Percentiles rank a stretch among this genome's conserved stretches.
phyloP scores from a whole-genome alignment of 2,329 filamentous ascomycete species.

The Paecilomyces fulvus region DNA sequence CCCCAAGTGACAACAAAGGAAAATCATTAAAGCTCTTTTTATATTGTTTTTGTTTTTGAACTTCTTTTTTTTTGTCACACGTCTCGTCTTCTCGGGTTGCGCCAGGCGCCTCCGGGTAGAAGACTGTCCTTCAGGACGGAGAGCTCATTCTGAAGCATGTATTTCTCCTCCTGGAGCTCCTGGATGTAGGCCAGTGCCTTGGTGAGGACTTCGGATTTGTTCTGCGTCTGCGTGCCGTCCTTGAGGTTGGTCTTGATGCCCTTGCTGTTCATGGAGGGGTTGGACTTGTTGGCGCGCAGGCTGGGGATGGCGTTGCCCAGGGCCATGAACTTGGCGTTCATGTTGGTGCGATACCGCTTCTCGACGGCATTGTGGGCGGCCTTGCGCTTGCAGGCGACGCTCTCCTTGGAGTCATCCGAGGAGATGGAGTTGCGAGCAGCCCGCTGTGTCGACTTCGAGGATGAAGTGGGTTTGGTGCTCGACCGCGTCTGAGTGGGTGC shows the following conservation, averaged over 20 bases:
- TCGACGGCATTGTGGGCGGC: constrained; percentile 35
- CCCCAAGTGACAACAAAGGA: neutral
- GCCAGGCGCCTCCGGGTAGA: neutral
- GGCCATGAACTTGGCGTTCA: constrained; percentile 34
- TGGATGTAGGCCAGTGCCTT: constrained; percentile 31
- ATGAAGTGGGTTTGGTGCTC: neutral
- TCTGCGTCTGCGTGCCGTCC: constrained; percentile 15
- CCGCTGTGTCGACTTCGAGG: neutral
- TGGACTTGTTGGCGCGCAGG: constrained; percentile 1
- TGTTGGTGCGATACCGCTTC: constrained; percentile 35
- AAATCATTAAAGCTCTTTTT: neutral
- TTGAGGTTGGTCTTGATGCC: constrained; percentile 8
- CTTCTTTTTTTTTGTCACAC: neutral
- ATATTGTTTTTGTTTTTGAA: neutral
- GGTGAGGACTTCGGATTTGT: constrained; percentile 30
- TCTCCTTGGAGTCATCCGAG: constrained; percentile 1
- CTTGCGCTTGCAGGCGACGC: constrained; percentile 25
- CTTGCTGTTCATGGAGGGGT: constrained; percentile 13
- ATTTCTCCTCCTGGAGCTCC: constrained; percentile 26
- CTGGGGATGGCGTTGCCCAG: constrained; percentile 27
- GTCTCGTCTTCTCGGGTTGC: neutral
- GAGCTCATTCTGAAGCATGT: constrained; percentile 24
- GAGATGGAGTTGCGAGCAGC: neutral
- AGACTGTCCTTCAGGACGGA: constrained; percentile 14
- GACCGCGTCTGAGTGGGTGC: neutral